Evolutionary conservation across 345 rosid species (phyloP).

Genomic region (Eucalyptus albens): DNA sequence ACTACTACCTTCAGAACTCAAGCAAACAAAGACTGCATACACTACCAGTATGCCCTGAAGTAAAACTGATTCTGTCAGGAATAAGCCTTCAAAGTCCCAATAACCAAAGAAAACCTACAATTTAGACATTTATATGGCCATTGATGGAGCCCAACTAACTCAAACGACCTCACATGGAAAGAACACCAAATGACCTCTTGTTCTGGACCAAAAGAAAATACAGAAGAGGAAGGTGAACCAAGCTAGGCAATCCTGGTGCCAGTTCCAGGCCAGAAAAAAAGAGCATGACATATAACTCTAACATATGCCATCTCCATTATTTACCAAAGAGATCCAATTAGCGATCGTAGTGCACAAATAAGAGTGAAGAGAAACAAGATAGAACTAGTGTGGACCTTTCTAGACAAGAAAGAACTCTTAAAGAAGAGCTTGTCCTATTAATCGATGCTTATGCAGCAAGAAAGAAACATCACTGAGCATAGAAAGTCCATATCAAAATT

Average conservation of each 20-base stretch:
- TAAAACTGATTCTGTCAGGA: no score
- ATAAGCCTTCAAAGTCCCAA: no score
- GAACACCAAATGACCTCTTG: no score
- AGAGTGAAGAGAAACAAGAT: not conserved
- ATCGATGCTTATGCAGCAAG: not conserved
- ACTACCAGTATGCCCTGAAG: no score
- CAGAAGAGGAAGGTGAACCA: not conserved
- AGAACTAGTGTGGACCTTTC: not conserved
- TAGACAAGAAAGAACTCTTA: not conserved
- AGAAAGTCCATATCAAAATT: not conserved
- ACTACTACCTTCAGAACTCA: no score
- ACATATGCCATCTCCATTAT: not conserved
- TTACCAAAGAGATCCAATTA: not conserved
- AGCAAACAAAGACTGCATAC: no score
- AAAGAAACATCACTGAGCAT: not conserved
- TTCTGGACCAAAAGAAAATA: no score
- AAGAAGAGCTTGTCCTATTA: not conserved
- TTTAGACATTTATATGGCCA: no score
- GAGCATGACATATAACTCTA: not conserved
- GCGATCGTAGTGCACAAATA: not conserved
- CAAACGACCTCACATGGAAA: no score
- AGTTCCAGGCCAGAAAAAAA: not conserved
- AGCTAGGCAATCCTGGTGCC: not conserved
- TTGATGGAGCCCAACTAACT: no score
- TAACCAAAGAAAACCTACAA: no score